phyloP scores from a whole-genome alignment of 2,329 filamentous ascomycete genomes.

The Epichloe hybrida region DNA sequence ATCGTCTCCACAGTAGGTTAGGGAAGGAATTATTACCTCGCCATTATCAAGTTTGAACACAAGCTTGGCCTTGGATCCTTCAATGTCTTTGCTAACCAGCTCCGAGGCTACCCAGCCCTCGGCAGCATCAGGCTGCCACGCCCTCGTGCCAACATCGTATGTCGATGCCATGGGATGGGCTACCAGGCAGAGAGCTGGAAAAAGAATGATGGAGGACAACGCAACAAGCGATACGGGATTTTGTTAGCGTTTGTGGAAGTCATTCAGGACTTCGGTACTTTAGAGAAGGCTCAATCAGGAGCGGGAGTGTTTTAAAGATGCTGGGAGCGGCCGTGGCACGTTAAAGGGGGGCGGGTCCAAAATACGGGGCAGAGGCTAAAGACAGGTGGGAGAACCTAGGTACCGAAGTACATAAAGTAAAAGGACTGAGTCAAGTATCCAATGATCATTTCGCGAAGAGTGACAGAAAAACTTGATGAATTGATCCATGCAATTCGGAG shows the following conservation, averaged over 20 bases:
- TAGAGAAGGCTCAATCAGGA: conserved; percentile 1
- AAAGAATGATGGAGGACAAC: conserved; percentile 7
- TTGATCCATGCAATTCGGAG: too few relatives aligned
- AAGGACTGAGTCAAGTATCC: too few relatives aligned
- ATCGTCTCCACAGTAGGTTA: background rate
- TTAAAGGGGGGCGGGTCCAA: conserved; percentile 8
- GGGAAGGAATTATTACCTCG: conserved; percentile 46
- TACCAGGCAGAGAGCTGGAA: conserved; percentile 5
- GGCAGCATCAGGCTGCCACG: conserved; percentile 91
- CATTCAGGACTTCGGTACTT: conserved; percentile 4
- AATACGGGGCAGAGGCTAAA: conserved; percentile 3
- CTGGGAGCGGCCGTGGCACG: background rate
- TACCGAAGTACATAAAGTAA: too few relatives aligned
- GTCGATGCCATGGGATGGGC: conserved; percentile 63
- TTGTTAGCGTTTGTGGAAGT: background rate
- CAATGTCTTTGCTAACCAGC: conserved; percentile 69
- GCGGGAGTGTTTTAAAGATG: background rate
- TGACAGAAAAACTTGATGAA: too few relatives aligned
- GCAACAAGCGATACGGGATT: conserved; percentile 1
- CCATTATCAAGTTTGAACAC: conserved; percentile 86
- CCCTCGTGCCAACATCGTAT: conserved; percentile 92
- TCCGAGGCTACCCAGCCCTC: conserved; percentile 98
- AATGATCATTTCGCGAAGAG: too few relatives aligned
- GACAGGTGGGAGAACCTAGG: too few relatives aligned
- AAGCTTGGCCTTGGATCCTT: conserved; percentile 77